Percentiles rank a stretch among this genome's conserved stretches.
Evolutionary conservation across 169 alveolate genomes (phyloP).

Genomic region (Besnoitia besnoiti): DNA sequence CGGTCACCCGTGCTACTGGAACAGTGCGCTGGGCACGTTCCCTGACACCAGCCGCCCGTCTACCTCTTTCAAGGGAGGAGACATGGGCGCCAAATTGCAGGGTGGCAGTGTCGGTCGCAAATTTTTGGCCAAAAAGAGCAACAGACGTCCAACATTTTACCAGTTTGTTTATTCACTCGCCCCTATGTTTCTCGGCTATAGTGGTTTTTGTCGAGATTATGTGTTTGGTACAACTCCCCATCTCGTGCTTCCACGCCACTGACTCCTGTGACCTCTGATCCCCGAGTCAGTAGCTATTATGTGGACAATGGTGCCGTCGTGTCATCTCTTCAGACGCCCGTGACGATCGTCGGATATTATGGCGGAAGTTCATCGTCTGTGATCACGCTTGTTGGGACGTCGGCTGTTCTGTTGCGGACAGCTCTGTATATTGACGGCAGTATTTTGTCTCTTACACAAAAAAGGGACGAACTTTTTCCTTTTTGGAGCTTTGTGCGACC

Average conservation of each 20-base stretch:
- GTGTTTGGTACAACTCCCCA: neutral
- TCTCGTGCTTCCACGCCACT: neutral
- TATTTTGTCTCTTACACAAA: neutral
- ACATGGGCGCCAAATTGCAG: neutral
- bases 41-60: conserved; percentile 1
- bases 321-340: neutral
- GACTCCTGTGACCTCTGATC: neutral
- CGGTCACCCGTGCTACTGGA: neutral
- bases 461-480: neutral
- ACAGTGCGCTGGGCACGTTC: neutral
- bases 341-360: neutral
- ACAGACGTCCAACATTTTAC: neutral
- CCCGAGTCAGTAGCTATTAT: neutral
- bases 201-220: neutral
- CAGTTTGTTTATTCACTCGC: neutral
- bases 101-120: neutral
- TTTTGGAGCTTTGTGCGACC: neutral
- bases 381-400: neutral
- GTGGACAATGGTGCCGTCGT: neutral
- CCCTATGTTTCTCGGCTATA: neutral
- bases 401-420: neutral
- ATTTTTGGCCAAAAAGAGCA: neutral
- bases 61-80: neutral
- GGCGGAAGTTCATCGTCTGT: neutral
- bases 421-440: neutral